Base-by-base conservation (phyloP, 1,284 basidiomycete species). In the Fomitopsis schrenkii region DNA sequence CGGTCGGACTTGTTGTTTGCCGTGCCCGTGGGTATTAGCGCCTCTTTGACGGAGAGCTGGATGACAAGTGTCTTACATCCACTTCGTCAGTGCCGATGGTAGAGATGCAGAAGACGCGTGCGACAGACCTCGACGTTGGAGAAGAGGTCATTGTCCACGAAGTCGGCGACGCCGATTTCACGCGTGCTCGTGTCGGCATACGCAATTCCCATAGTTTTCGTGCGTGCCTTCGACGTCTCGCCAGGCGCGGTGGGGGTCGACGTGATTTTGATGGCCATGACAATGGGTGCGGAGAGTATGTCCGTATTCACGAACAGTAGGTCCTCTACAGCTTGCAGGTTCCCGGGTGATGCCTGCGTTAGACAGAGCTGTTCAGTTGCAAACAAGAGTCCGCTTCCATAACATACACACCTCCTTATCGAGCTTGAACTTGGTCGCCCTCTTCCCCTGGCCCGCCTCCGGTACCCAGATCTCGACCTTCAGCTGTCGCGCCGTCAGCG, bases 1-100 rank as follows among this genome's bases (percentile, higher is more conserved):
- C 90, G 83, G 70, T 91, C 88, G 0, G 89, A 88, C 1, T 77
- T 85, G 0, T 88, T 88, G 35, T 84, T 81, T 0, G 77, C 74
- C 3, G 89, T 90, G n/a, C 88, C 87, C 0, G 84, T 84, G 0
- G 87, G 81, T 41, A 91, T 79, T 61, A 91, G 82, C 36, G 94
- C 95, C 75, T 99, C 97, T 74, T 99, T 99, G 50, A 96, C 94
- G 2, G 94, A 96, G 1, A 99, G 85, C 74, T 99, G 97, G 63
- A 99, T 98, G 54, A 98, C 80, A 15, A 99, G 83, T 3, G 94
- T 96, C 93, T 97, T 64, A 56, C 53, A 44, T 48, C 62, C 50
- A n/a, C 8, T 38, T 22, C 35, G 53, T 41, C 40, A 58, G 56
- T 26, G 40, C 60, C 14, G 3, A 35, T 14, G 42, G 30, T 19